Percentiles rank a stretch among this genome's conserved stretches.
These are phyloP conservation scores for Byssoonygena ceratinophila DNA, from an alignment of 2,329 filamentous ascomycete species.

Conservation along the genomic window DNA sequence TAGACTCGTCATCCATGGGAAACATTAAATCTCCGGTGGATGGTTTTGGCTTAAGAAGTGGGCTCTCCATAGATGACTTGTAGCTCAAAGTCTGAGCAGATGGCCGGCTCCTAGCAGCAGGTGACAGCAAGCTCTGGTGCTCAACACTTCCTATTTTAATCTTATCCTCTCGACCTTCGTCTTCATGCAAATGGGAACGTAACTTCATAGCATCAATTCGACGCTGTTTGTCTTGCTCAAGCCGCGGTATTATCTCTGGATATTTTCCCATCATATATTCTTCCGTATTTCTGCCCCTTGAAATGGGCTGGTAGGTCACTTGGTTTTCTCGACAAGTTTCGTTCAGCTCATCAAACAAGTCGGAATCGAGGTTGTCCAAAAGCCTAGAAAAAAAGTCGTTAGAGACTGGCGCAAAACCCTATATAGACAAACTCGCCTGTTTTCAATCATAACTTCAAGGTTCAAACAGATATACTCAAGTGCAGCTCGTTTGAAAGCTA, in stretches of 20 bases:
- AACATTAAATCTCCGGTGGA: slow-evolving; percentile 76
- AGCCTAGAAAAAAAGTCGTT: slow-evolving; percentile 38
- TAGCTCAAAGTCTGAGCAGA: slow-evolving; percentile 16
- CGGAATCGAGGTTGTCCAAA: slow-evolving; percentile 73
- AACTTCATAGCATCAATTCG: slow-evolving; percentile 69
- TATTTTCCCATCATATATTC: slow-evolving; percentile 36
- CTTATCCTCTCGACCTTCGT: slow-evolving; percentile 56
- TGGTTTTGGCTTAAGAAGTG: slow-evolving; percentile 55
- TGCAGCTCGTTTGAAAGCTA: slow-evolving; percentile 75
- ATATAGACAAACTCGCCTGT: slow-evolving; percentile 42
- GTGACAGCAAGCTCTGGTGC: slow-evolving; percentile 43
- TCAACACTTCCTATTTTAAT: slow-evolving; percentile 54
- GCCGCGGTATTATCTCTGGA: slow-evolving; percentile 33
- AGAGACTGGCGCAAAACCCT: background rate
- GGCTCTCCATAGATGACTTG: slow-evolving; percentile 48
- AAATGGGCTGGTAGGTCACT: slow-evolving; percentile 62
- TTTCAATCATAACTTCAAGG: slow-evolving; percentile 83
- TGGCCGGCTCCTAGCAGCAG: slow-evolving; percentile 27
- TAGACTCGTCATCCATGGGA: slow-evolving; percentile 64
- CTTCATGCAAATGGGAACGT: slow-evolving; percentile 51
- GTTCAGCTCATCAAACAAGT: slow-evolving; percentile 72
- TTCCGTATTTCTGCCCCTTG: slow-evolving; percentile 63
- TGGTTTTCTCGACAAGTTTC: slow-evolving; percentile 73
- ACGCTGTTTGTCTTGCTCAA: slow-evolving; percentile 42
- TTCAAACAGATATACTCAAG: slow-evolving; percentile 88